phyloP scores from a whole-genome alignment of 495 filamentous ascomycete species.

The Cercophora scortea region DNA sequence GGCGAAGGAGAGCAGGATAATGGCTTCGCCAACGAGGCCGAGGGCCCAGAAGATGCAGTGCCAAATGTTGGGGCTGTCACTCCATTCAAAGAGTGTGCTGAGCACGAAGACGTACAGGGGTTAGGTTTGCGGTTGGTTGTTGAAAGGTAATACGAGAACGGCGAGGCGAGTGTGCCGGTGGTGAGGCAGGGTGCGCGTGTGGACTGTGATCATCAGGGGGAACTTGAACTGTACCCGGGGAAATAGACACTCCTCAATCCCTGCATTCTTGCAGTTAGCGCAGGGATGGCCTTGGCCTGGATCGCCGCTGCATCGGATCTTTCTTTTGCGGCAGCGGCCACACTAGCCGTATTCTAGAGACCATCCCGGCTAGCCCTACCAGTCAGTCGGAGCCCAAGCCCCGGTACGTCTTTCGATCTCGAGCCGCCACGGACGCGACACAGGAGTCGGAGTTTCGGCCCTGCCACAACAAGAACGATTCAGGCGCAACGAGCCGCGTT shows the following conservation, averaged over 20 bases:
- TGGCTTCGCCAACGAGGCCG: conserved; percentile 57
- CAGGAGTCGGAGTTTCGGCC: conserved; percentile 38
- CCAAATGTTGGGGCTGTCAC: conserved; percentile 60
- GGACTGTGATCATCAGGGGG: no score
- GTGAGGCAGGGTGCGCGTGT: no score
- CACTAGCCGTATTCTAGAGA: conserved; percentile 63
- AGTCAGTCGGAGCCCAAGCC: conserved; percentile 41
- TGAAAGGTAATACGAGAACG: no score
- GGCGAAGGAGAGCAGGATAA: conserved; percentile 58
- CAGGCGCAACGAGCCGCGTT: conserved; percentile 23
- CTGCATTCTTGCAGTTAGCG: conserved; percentile 71
- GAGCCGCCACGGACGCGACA: conserved; percentile 28
- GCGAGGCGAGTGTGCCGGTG: no score
- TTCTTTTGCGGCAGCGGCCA: conserved; percentile 81
- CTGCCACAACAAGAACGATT: conserved; percentile 17
- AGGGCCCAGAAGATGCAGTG: conserved; percentile 70
- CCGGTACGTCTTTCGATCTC: conserved; percentile 36
- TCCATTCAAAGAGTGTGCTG: conserved; percentile 72
- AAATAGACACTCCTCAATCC: conserved; percentile 65
- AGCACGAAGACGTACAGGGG: conserved; percentile 53
- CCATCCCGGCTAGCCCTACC: conserved; percentile 53
- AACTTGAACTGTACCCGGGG: conserved; percentile 51
- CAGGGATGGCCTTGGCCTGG: conserved; percentile 67
- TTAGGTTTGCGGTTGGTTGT: no score
- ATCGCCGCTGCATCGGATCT: conserved; percentile 95